Base-by-base conservation (phyloP, 2,329 filamentous ascomycete genomes). In the Xylariaceae sp. region DNA sequence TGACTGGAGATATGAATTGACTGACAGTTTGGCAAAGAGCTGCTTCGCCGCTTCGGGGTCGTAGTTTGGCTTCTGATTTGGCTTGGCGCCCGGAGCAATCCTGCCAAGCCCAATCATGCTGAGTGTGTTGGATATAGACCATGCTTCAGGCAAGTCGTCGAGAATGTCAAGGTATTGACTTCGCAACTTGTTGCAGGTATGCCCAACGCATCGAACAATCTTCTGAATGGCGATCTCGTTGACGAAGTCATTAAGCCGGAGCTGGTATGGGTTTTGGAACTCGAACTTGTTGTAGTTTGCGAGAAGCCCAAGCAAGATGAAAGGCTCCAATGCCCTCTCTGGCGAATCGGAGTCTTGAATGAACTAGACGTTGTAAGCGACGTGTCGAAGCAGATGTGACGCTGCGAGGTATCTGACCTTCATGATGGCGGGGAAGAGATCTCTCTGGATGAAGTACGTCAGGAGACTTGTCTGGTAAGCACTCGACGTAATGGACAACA, bases 271-370 rank as follows among this genome's bases (percentile, higher is more conserved):
- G 67, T 99, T 99, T 72, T 96, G 92, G 59, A 95, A 93, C 74
- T 99, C 94, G 70, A 99, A 99, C 74, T 97, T 99, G 82, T 99
- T 97, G 81, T 97, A 97, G 76, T 97, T 99, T 65, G 90, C 89
- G 56, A 99, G 79, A 3, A 97, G 80, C 10, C 93, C 93, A 17
- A 97, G 80, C 8, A 97, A 82, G 11, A 88, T 84, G 66, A 97
- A 92, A 0, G 93, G 88, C 60, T 89, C 84, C 49, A 90, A 82
- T 59, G 84, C 84, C 68, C 82, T 80, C 15, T 80, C 76, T 39
- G 83, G 79, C 23, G 82, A 80, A 61, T 91, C 86, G 50, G 87
- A 83, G 65, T 96, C 90, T 77, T 94, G 88, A 61, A 95, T 85
- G 71, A 92, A 89, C 89, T 92, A 65, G 0, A 56, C 68, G 13